phyloP scores from a whole-genome alignment of 176 grass and related monocot species.

The Avena sativa region DNA sequence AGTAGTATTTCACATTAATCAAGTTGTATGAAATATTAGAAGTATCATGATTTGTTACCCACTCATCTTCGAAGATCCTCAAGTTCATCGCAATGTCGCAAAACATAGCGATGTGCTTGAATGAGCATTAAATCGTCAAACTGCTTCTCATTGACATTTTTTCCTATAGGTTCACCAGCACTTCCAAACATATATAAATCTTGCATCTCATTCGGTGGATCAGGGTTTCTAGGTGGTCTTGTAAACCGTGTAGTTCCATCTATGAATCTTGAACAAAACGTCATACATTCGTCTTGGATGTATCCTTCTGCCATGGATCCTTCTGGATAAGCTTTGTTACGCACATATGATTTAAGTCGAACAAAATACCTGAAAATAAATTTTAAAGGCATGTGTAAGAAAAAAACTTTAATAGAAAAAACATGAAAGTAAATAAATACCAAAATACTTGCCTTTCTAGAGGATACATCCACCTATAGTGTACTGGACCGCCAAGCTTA shows the following conservation, averaged over 20 bases:
- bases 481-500: conserved; percentile 29
- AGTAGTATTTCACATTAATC: neutral
- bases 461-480: conserved; percentile 53
- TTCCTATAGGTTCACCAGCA: conserved; percentile 18
- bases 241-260: neutral
- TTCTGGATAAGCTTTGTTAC: neutral
- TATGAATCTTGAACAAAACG: conserved; percentile 1
- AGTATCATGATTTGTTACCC: neutral
- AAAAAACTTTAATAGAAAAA: neutral
- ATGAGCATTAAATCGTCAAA: neutral
- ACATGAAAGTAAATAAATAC: neutral
- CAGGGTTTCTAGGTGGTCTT: neutral
- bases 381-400: neutral
- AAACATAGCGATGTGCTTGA: conserved; percentile 16
- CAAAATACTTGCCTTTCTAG: conserved; percentile 31
- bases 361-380: conserved; percentile 1
- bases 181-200: neutral
- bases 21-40: neutral
- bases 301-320: neutral
- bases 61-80: neutral
- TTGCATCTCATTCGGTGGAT: neutral
- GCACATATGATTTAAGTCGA: conserved; percentile 6
- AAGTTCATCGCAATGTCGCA: conserved; percentile 26
- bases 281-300: neutral
- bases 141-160: neutral